Evolutionary conservation across 2,329 filamentous ascomycete genomes (phyloP), one percentile per base, ranked within the genome.

Genomic region (Calonectria naviculata): DNA sequence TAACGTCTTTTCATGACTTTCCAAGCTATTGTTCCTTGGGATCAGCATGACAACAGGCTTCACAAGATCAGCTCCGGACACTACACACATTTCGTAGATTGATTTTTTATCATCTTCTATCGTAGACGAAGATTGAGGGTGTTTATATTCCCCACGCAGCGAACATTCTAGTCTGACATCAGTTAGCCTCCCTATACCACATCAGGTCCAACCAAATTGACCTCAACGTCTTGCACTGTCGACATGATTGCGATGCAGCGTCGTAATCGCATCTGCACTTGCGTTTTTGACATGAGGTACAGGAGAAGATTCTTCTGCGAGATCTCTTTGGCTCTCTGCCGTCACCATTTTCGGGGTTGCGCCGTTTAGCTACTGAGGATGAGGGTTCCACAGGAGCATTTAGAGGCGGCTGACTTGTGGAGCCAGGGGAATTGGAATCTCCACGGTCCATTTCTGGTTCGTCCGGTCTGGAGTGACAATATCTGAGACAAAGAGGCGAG

Each of bases 221-320:
- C 64, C 64, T 67, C 13, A 67, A 28, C 2, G 52, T 60, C 8
- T 67, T 52, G 10, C 64, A 67, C 8, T 54, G 52, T 44, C 64
- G 41, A 17, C 64, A 67, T 21, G 64, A 67, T 21, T 58, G 52
- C 7, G 49, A 26, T 12, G 15, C 26, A 13, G 21, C 42, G 28
- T 67, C 64, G 10, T 60, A 67, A 15, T 67, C 64, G 26, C 64
- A 67, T 49, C 29, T 67, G 52, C 52, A 60, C 19, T 67, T 67
- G 5, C 56, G 52, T 19, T 56, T 67, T 19, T 67, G 64, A 10
- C 64, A 67, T 1, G 64, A 60, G 19, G 44, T 34, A 31, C 64
- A 67, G 4, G 64, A 67, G 24, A 67, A 67, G 9, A 60, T 28
- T 5, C 64, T 54, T 26, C 52, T 54, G 5, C 64, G 64, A 15